Evolutionary conservation across 805 yeast genomes (phyloP), one percentile per base, ranked within the genome.

Genomic region (Saccharomyces kudriavzevii): DNA sequence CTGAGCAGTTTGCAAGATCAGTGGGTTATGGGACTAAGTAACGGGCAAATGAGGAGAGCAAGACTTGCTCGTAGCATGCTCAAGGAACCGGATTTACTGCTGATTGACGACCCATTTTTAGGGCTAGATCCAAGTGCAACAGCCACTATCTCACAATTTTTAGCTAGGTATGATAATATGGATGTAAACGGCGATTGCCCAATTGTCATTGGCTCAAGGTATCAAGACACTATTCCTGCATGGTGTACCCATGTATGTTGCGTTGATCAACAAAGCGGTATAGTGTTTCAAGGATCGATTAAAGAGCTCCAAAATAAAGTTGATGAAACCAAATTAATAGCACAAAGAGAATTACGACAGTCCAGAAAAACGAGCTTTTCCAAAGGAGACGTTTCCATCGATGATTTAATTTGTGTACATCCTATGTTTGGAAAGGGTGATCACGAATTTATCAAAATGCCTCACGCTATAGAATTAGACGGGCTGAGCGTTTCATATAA

Each of bases 21-120:
- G 55, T 92, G 96, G 89, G 81, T 87, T 31, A 88, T 89, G 67
- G 87, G 92, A 0, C 73, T 94, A 47, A 87, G 96, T 67, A 94
- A 94, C 68, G 99, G 99, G 0, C 99, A 94, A 69, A 83, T 87
- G 67, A 77, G 99, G 60, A 75, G 99, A 50, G 96, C 97, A 0
- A 77, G 97, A 56, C 71, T 94, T 27, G 98, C 97, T 0, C 78
- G 80, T 56, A 82, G 90, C 0, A 61, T 94, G 46, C 76, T 89
- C 52, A 73, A 75, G 47, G 72, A 78, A 31, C 96, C 97, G 0
- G 73, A 75, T 47, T 58, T 90, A 29, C 70, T 90, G 51, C 66
- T 92, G 4, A 76, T 92, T 20, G 98, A 94, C 67, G 98, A 94
- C 62, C 97, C 97, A 9, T 92, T 90, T 61, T 68, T 94, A 45